Evolutionary conservation across 768 basidiomycete species (phyloP), one percentile per base, ranked within the genome.

Genomic region (Lactarius tabidus): DNA sequence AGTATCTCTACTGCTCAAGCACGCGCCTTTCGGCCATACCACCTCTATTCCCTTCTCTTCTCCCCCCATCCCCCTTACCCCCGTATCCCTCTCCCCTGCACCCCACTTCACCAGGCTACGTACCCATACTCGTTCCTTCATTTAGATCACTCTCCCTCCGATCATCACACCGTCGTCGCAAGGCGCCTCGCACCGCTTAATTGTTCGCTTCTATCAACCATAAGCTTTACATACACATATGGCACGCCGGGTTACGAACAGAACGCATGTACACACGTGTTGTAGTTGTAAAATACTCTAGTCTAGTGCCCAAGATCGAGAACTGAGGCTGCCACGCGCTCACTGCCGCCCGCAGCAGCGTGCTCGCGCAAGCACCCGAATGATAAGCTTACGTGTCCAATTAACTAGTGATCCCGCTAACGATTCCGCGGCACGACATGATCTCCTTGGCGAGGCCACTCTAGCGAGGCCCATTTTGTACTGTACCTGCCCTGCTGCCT

Each of bases 261-360:
- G 17, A 1, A 8, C 8, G n/a, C n/a, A 12, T 23, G 14, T n/a
- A 48, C 48, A 51, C 48, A 51, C 23, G 23, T 51, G 48, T 51
- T 26, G 12, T 6, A 14, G 23, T 51, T 26, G 48, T 51, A 23
- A 3, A 3, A 5, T 23, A 23, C 45, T 48, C 45, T 48, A 51
- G 23, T 51, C 5, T 23, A 26, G 23, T 51, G 9, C 48, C 26
- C 23, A 12, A 15, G 23, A 51, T 60, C 8, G 31, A 59, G 35
- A 54, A 65, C 43, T 60, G 59, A 56, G 64, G 56, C 39, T 53
- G 23, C 59, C 64, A 61, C 45, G 64, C 64, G 43, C 29, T 45
- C 36, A 5, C 38, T 12, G 36, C 48, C n/a, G 6, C 8, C 55
- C 57, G 20, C 20, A 39, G 33, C 2, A 15, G 12, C 38, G 15